phyloP scores from a whole-genome alignment of 345 rosid species.

The Citrus sp. region DNA sequence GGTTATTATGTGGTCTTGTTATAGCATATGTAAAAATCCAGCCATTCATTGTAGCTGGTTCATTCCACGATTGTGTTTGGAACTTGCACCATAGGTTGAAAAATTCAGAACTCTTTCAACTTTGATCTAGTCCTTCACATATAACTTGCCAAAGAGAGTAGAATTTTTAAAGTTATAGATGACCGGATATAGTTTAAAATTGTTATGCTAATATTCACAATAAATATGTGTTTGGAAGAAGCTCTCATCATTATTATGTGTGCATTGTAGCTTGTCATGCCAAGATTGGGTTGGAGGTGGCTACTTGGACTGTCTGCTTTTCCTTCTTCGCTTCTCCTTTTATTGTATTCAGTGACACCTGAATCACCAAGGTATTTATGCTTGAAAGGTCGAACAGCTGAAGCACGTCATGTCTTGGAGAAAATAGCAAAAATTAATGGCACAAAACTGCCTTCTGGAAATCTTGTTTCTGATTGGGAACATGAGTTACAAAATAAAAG shows the following conservation, averaged over 20 bases:
- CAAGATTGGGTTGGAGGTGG: slow-evolving; percentile 90
- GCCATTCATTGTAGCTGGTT: neutral
- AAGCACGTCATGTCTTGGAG: slow-evolving; percentile 62
- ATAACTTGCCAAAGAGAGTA: neutral
- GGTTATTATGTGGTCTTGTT: neutral
- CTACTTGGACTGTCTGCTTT: slow-evolving; percentile 70
- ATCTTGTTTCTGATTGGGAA: slow-evolving; percentile 58
- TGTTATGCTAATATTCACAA: neutral
- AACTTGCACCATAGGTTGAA: neutral
- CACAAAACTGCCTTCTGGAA: slow-evolving; percentile 58
- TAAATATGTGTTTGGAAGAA: neutral
- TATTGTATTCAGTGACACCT: slow-evolving; percentile 64
- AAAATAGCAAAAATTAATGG: slow-evolving; percentile 56
- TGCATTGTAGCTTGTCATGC: slow-evolving; percentile 75
- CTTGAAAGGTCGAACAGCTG: slow-evolving; percentile 61
- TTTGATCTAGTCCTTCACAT: neutral
- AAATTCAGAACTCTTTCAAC: neutral
- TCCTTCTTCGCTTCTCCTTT: slow-evolving; percentile 72
- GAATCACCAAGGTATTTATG: slow-evolving; percentile 89
- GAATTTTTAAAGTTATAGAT: neutral
- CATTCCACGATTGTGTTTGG: neutral
- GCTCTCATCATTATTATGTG: neutral
- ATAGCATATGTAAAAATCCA: neutral
- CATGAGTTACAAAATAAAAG: slow-evolving; percentile 46
- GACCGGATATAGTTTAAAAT: neutral